A percentile compares a stretch with the other conserved stretches of the same genome.
These are phyloP conservation scores for Persicaria tinctoria DNA, from an alignment of 148 eudicot genomes.

Conservation along the genomic window DNA sequence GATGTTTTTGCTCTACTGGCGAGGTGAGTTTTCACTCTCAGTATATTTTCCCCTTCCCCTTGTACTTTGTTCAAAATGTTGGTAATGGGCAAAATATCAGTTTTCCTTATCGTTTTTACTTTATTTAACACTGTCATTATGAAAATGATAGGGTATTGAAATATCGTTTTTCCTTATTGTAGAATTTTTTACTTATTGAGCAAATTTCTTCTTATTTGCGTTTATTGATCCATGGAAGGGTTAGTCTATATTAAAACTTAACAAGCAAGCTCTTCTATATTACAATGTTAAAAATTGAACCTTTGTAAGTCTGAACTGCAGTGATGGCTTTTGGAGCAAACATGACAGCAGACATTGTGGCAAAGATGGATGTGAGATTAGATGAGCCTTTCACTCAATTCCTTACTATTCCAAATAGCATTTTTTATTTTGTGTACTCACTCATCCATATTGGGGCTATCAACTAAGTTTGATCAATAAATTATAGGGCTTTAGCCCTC, in stretches of 20 bases:
- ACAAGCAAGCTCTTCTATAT: background rate
- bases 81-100: background rate
- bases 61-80: background rate
- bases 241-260: background rate
- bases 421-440: too few species aligned
- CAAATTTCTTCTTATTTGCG: too few species aligned
- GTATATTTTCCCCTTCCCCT: background rate
- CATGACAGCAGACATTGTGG: too few species aligned
- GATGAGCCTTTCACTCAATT: too few species aligned
- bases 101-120: background rate
- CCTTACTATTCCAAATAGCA: too few species aligned
- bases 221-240: background rate
- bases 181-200: background rate
- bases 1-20: constrained; percentile 70
- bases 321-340: constrained; percentile 81
- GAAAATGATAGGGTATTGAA: background rate
- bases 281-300: background rate
- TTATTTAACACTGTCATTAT: background rate
- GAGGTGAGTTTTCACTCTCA: constrained; percentile 38
- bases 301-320: constrained; percentile 21
- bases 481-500: too few species aligned
- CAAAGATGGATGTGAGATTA: too few species aligned
- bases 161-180: background rate
- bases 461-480: too few species aligned
- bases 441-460: too few species aligned